A percentile compares a stretch with the other conserved stretches of the same genome.
These are phyloP conservation scores for Cocos nucifera DNA, from an alignment of 176 grass and related monocot genomes.

Conservation along the genomic window DNA sequence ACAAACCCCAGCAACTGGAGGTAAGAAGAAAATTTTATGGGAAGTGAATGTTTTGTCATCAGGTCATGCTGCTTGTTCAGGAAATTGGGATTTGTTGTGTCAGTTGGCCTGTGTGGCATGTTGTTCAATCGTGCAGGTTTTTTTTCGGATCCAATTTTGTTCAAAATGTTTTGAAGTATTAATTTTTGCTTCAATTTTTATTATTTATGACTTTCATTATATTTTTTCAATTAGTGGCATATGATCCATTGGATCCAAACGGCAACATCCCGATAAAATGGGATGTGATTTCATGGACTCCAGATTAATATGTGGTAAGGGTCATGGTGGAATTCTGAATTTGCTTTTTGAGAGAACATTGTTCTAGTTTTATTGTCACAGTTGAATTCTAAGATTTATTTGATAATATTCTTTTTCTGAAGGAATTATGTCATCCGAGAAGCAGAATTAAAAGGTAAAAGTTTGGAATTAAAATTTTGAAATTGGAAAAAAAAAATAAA, in stretches of 20 bases:
- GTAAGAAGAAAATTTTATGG: too few species aligned
- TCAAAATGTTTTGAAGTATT: background rate
- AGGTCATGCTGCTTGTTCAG: background rate
- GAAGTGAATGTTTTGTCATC: background rate
- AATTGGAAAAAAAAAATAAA: too few species aligned
- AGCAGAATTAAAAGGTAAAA: too few species aligned
- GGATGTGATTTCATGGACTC: constrained; percentile 8
- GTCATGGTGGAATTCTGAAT: too few species aligned
- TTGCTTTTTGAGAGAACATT: too few species aligned
- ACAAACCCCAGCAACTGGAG: too few species aligned
- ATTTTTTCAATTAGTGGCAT: constrained; percentile 2
- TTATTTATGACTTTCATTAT: background rate
- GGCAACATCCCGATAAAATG: constrained; percentile 21
- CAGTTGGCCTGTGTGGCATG: background rate
- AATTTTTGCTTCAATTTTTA: background rate
- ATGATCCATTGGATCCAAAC: constrained; percentile 8
- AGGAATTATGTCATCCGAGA: too few species aligned
- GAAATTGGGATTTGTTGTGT: background rate
- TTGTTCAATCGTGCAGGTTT: background rate
- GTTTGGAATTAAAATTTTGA: too few species aligned
- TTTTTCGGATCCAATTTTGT: background rate
- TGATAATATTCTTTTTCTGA: too few species aligned
- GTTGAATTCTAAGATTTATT: too few species aligned
- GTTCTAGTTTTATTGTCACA: too few species aligned
- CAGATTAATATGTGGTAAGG: constrained; percentile 9